Evolutionary conservation across 106 monocot genomes (phyloP), one percentile per base, ranked within the genome.

Genomic region (Narthecium ossifragum): DNA sequence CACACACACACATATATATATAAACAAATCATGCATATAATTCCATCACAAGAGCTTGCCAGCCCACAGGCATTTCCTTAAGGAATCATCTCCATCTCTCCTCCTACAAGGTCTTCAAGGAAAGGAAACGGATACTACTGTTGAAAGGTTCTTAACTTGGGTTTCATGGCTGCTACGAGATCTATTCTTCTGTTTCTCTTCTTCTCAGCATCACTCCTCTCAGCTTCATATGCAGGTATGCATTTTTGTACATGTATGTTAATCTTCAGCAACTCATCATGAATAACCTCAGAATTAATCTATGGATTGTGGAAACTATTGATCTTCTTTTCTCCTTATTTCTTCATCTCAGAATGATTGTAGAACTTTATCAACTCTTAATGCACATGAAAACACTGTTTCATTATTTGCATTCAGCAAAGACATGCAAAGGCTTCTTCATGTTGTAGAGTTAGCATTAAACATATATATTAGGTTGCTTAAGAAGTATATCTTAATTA

Each of bases 141-240:
- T n/a, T 21, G 22, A 17, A 47, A n/a, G 47, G 2, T 46, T 15
- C 4, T 38, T 2, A 14, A 18, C 39, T 28, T 22, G 6, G 33
- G 31, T 33, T 45, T 17, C 15, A 55, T 62, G 43, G 31, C 12
- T 31, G 10, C 51, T 18, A 25, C 61, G 62, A 53, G 45, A 55
- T 33, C 46, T 1, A 45, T 15, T 71, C 30, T 71, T 53, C 71
- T 71, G 56, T 48, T 63, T 26, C 39, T 71, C 26, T 47, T 71
- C 31, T 20, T 57, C 17, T 15, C 32, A 27, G 63, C 34, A 49
- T 55, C 71, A 40, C 40, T 60, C 10, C 17, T 63, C 6, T 64
- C 55, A 48, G 55, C 56, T 37, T 55, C 63, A 12, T 57, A 63
- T 63, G 71, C 62, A 63, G 71, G 71, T 71, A 8, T 45, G 64